Conservation (phyloP, 1,139 yeast species). For the Lodderomyces elongisporus region DNA sequence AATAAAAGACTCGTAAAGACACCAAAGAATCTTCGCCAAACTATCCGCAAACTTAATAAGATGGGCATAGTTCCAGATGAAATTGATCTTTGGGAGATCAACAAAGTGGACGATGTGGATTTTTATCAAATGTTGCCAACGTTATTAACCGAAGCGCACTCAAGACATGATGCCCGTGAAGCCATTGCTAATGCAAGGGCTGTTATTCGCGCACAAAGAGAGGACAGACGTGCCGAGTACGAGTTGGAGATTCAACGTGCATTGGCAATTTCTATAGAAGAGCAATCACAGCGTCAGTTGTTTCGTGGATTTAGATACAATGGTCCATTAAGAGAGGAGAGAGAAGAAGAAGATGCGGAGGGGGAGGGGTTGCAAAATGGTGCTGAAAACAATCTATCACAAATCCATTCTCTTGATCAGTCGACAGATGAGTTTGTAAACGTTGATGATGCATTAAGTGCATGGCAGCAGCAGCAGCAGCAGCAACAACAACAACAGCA, state of each 20-base stretch:
- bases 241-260: conserved; percentile 10
- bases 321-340: conserved; percentile 4
- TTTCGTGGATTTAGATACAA: conserved; percentile 11
- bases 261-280: conserved; percentile 10
- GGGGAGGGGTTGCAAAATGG: background rate
- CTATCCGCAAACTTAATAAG: conserved; percentile 24
- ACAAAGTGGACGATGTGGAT: conserved; percentile 34
- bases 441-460: conserved; percentile 10
- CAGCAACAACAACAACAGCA: conserved; percentile 2
- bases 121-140: conserved; percentile 32
- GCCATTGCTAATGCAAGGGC: conserved; percentile 2
- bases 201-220: conserved; percentile 4
- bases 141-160: conserved; percentile 14
- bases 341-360: conserved; percentile 2
- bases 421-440: conserved; percentile 10
- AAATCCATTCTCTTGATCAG: too few relatives aligned
- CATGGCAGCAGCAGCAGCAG: conserved; percentile 4
- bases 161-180: conserved; percentile 1
- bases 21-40: conserved; percentile 21
- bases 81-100: conserved; percentile 34
- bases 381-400: conserved; percentile 1
- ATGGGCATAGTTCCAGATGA: conserved; percentile 29
- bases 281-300: conserved; percentile 8
- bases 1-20: conserved; percentile 28
- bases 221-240: conserved; percentile 5